These are phyloP conservation scores for Serendipita vermifera DNA, from an alignment of 768 basidiomycete genomes.

Conservation along the genomic window DNA sequence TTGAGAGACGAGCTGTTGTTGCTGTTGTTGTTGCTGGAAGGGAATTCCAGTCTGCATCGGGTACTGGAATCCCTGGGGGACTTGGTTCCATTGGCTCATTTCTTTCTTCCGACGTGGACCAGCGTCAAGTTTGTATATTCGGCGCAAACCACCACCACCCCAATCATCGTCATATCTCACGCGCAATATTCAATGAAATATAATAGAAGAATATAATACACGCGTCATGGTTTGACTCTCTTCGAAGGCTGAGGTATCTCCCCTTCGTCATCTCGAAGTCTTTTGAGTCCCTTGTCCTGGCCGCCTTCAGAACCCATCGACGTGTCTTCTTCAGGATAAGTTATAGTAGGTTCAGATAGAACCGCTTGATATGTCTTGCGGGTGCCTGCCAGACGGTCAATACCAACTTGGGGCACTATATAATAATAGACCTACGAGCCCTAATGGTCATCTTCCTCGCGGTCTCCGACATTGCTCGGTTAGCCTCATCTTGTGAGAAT, in stretches of 20 bases:
- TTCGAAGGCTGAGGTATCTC: background rate
- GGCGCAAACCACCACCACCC: background rate
- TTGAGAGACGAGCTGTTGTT: slow-evolving; percentile 27
- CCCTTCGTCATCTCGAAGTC: background rate
- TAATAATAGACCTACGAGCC: slow-evolving; percentile 43
- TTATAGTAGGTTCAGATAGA: slow-evolving; percentile 49
- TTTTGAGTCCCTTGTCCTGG: background rate
- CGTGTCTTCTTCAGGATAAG: background rate
- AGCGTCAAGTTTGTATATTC: background rate
- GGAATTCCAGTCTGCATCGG: slow-evolving; percentile 61
- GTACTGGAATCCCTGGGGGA: slow-evolving; percentile 56
- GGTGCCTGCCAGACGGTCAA: slow-evolving; percentile 39
- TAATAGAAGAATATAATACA: no score
- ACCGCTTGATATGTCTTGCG: slow-evolving; percentile 71
- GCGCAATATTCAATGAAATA: no score
- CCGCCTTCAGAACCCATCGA: background rate
- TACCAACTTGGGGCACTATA: background rate
- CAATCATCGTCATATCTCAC: background rate
- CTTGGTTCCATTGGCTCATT: slow-evolving; percentile 50
- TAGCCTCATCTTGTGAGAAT: slow-evolving; percentile 53
- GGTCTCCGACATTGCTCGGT: slow-evolving; percentile 43
- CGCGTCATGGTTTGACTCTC: background rate
- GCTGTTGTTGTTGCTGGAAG: slow-evolving; percentile 28
- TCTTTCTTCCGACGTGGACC: background rate
- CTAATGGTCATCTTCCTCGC: slow-evolving; percentile 58